Base-by-base conservation (phyloP, 306 rosid species). In the Inga oerstediana region DNA sequence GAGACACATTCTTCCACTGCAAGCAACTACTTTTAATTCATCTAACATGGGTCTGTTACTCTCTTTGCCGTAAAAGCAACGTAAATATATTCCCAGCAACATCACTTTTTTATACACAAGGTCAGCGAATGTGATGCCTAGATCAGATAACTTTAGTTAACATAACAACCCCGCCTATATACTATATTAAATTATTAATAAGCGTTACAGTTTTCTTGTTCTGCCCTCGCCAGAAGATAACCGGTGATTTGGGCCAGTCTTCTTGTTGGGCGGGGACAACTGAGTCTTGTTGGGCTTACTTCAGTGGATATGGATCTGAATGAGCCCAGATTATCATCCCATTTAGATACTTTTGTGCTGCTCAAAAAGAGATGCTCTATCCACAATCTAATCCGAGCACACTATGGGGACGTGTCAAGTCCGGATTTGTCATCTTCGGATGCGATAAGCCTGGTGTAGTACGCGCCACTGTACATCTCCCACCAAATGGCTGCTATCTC, bases 361-460 rank as follows among this genome's bases (percentile, higher is more conserved):
- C n/a, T n/a, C 11, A 45, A 4, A 58, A 3, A 27, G 22, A 15
- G 59, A n/a, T 16, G n/a, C 77, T 46, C 77, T 73, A 73, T 73
- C 61, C 77, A 84, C 69, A 75, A 78, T 80, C 81, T 65, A 39
- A 9, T 37, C 45, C 32, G 27, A 49, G 5, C 13, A 6, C 2
- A 12, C 16, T 19, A 12, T 32, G 59, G 27, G 62, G 72, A 70
- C 84, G 91, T 88, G 93, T 85, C 84, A 70, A 77, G 49, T 30
- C 3, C 62, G 43, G 74, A 87, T 88, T 89, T 81, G 91, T 79
- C 81, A 58, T 27, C 37, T 48, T 27, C 78, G 39, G 90, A 82
- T 86, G 79, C 79, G 79, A 84, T 72, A 10, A 19, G 58, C 78
- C 85, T 71, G 41, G 68, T 69, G 77, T 34, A 72, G 16, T 76